Base-by-base conservation (phyloP, 805 yeast genomes). In the Yamadazyma scolyti region DNA sequence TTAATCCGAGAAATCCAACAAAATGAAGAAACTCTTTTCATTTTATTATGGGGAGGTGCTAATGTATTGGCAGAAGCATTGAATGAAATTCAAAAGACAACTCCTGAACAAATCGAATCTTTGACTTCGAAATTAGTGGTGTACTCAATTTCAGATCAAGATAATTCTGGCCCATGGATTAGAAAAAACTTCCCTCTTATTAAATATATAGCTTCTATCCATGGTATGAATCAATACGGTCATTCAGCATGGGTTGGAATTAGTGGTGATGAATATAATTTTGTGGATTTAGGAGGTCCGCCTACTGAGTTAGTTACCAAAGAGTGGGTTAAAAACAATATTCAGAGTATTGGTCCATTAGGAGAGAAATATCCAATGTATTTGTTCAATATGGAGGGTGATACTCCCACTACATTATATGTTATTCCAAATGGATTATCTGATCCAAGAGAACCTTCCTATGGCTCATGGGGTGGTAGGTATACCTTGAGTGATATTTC, bases 401-500 rank as follows among this genome's bases (percentile, higher is more conserved):
- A 54, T 21, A 52, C 59, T 2, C 58, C 59, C 10, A 41, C 59
- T 1, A 37, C 46, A 2, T 32, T 56, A 15, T 47, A 30, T 22
- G 40, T 45, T 11, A 13, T 55, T 6, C 60, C 61, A 9, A 56
- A 56, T 33, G 61, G 61, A 7, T 34, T 56, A 21, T 47, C 47
- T 22, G 41, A 36, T 20, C 58, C 58, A 12, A 39, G 37, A 7
- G 42, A 48, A 28, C 61, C 62, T 16, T 46, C 44, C 20, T 52
- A 37, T 31, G 61, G 62, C 14, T 53, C 56, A n/a, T 56, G 62
- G 62, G 60, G 62, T 28, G 60, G 61, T 14, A 48, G 61, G 27
- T 56, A 47, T 33, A 39, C 31, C 12, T 28, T 43, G 11, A 12
- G 28, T 8, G 60, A 53, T 30, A 28, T 42, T 18, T 36, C 49